Evolutionary conservation across 2,329 filamentous ascomycete species (phyloP), one percentile per base, ranked within the genome.

Genomic region (Daldinia sp.): DNA sequence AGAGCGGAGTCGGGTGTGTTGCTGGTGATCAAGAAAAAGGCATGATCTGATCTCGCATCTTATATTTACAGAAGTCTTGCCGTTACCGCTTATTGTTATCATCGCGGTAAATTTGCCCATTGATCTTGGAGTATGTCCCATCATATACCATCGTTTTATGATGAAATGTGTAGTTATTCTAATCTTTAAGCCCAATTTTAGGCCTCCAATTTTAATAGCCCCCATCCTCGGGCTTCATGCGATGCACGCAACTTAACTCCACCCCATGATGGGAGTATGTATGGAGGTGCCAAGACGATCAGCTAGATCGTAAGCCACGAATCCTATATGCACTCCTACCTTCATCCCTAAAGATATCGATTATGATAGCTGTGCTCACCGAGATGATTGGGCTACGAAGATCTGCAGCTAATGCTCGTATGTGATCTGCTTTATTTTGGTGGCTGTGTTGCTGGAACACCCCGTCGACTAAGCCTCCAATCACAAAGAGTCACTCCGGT

Each of bases 11-110:
- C 37, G 23, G 35, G 49, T 4, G 57, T 60, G 23, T 13, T 60
- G 1, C 32, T 60, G 27, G 23, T 60, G 17, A 34, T 60, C 3
- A 60, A 60, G 57, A 60, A 45, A 23, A 45, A 45, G 39, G 39
- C 21, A 6, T 45, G 13, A 45, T n/a, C 15, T 45, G 7, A 9
- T 8, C 9, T 45, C 11, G 5, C n/a, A 35, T 35, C 5, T 35
- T 35, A n/a, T n/a, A n/a, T n/a, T n/a, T n/a, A 15, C 21, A 15
- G 13, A 27, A 13, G 21, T 8, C 3, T 45, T n/a, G 27, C 21
- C 21, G 1, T 11, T 45, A 25, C 27, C 13, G 2, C 21, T 27
- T 45, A 35, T n/a, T n/a, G 6, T n/a, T 8, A 11, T 35, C n/a
- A 35, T 15, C 17, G 10, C n/a, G n/a, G 13, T 7, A 13, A 35